Evolutionary conservation across 306 rosid genomes (phyloP), one percentile per base, ranked within the genome.

Genomic region (Ochetophila trinervis): DNA sequence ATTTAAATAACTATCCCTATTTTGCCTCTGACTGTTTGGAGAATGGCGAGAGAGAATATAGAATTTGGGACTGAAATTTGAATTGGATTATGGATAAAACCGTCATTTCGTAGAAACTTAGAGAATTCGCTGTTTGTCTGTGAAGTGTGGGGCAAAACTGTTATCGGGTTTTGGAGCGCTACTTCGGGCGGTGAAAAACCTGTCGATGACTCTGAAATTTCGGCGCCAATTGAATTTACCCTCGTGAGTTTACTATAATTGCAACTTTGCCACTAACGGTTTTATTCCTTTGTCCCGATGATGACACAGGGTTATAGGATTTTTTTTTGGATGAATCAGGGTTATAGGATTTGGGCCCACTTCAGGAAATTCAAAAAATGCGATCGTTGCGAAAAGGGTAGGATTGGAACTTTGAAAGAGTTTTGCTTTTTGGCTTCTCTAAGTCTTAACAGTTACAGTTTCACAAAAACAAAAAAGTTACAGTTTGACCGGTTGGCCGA

Each of bases 261-360:
- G 54, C 88, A 67, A 63, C 57, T 59, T 8, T 74, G 57, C 57
- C 88, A 61, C 76, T 69, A 67, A 74, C 88, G 80, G 88, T 79
- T 70, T 50, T 55, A 20, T 60, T 67, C 57, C 69, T 63, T 67
- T 64, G 58, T 42, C 19, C 51, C 4, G 19, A 8, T 50, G 11
- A 18, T 50, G 20, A 50, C 20, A 5, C 14, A 8, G 4, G 70
- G 19, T 20, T 1, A 27, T 1, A 27, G 32, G 32, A 27, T 27
- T 27, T 27, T 34, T 2, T n/a, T n/a, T n/a, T n/a, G n/a, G n/a
- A n/a, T n/a, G n/a, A n/a, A n/a, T n/a, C n/a, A 0, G 30, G 36
- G 40, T 24, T 30, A 6, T 16, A 15, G 37, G 37, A 16, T 1
- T 20, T 73, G 85, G 75, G 12, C 82, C 65, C 67, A 24, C 4